A percentile compares a stretch with the other conserved stretches of the same genome.
These are phyloP conservation scores for Marasmius fiardii DNA, from an alignment of 1,284 basidiomycete genomes.

Conservation along the genomic window DNA sequence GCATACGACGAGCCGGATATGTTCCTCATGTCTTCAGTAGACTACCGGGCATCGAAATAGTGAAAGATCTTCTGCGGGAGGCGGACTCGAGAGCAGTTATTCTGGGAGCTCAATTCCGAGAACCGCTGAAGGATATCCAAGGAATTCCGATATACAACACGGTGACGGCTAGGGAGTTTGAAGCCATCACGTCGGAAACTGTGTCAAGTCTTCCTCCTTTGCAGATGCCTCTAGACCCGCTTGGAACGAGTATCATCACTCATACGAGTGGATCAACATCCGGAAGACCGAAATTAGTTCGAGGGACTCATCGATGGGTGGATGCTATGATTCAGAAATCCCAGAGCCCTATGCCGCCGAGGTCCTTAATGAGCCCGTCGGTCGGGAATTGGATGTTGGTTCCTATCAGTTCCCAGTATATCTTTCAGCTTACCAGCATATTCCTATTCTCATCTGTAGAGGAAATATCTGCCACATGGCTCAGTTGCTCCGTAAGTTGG, in stretches of 20 bases:
- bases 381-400: not conserved
- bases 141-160: conserved; percentile 9
- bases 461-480: not conserved
- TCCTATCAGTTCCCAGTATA: no score
- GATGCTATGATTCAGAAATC: conserved; percentile 38
- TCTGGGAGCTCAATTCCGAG: conserved; percentile 26
- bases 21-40: conserved; percentile 63
- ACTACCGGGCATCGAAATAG: conserved; percentile 54
- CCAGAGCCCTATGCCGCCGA: not conserved
- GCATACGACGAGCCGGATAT: conserved; percentile 59
- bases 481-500: not conserved
- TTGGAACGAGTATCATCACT: conserved; percentile 54
- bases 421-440: no score
- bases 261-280: conserved; percentile 70
- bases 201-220: conserved; percentile 31
- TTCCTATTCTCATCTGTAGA: not conserved
- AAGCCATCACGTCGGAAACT: not conserved
- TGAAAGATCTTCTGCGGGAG: conserved; percentile 50
- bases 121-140: conserved; percentile 27
- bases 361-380: not conserved
- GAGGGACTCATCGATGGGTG: conserved; percentile 56
- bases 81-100: conserved; percentile 53
- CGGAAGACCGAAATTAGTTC: conserved; percentile 64
- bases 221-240: conserved; percentile 29
- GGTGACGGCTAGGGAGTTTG: not conserved